A percentile compares a stretch with the other conserved stretches of the same genome.
These are phyloP conservation scores for Piloderma croceum DNA, from an alignment of 768 basidiomycete species.

Conservation along the genomic window DNA sequence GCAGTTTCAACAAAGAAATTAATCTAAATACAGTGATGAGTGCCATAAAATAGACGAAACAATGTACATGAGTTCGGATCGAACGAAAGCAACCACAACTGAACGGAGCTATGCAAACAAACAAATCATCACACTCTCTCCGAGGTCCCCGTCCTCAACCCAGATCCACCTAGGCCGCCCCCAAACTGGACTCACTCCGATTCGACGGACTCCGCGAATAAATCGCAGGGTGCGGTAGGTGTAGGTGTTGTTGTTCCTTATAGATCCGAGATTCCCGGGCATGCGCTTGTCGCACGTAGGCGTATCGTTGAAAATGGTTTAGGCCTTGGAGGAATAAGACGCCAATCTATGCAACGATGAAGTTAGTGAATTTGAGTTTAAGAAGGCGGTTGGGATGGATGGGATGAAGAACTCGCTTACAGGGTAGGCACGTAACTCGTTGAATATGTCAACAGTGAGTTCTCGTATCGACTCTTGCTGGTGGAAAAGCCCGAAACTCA, in stretches of 20 bases:
- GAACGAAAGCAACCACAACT: too few species aligned
- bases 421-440: conserved; percentile 68
- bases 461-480: conserved; percentile 72
- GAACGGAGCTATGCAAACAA: too few species aligned
- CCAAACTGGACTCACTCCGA: conserved; percentile 40
- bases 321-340: conserved; percentile 69
- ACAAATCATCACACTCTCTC: too few species aligned
- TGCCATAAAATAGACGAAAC: too few species aligned
- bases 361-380: too few species aligned
- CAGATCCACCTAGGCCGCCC: conserved; percentile 28
- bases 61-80: too few species aligned
- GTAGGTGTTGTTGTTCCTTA: conserved; percentile 27
- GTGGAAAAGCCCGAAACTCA: conserved; percentile 91
- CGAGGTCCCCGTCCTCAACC: too few species aligned
- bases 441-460: conserved; percentile 77
- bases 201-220: conserved; percentile 39
- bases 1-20: too few species aligned
- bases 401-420: conserved; percentile 38
- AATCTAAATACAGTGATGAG: too few species aligned
- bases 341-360: too few species aligned
- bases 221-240: conserved; percentile 25
- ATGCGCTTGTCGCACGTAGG: conserved; percentile 79
- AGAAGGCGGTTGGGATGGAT: conserved; percentile 6
- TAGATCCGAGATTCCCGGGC: conserved; percentile 42
- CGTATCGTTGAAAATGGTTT: conserved; percentile 86